A percentile compares a stretch with the other conserved stretches of the same genome.
phyloP scores from a whole-genome alignment of 169 alveolate genomes.

The Eimeria necatrix region DNA sequence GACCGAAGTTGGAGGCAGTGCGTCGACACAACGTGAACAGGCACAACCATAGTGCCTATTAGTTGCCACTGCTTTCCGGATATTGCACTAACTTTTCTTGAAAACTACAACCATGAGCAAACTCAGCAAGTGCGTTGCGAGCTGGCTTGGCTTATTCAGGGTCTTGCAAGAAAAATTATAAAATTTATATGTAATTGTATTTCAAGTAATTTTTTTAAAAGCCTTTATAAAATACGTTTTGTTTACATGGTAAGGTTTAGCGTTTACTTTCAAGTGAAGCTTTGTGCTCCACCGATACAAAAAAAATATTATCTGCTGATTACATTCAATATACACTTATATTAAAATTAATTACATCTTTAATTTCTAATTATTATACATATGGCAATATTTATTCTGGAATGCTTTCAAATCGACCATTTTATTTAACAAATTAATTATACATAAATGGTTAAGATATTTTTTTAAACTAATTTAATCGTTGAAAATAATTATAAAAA shows the following conservation, averaged over 20 bases:
- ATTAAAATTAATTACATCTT: background rate
- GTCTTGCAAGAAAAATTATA: background rate
- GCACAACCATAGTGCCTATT: too few species aligned
- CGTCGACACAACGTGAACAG: too few species aligned
- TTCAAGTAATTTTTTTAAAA: background rate
- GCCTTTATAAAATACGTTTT: background rate
- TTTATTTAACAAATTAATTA: background rate
- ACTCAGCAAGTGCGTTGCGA: too few species aligned
- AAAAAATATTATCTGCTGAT: background rate
- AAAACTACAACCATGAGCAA: too few species aligned
- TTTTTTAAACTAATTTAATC: background rate
- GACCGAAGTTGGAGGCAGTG: too few species aligned
- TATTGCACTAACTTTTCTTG: too few species aligned
- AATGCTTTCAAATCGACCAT: background rate
- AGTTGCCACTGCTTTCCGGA: too few species aligned
- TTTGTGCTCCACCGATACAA: background rate
- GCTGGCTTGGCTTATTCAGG: too few species aligned
- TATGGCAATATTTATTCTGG: background rate
- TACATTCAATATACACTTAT: background rate
- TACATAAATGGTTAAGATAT: background rate
- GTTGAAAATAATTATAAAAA: slow-evolving; percentile 4
- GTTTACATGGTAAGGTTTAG: background rate
- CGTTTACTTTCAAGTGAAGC: too few species aligned
- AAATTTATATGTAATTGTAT: background rate
- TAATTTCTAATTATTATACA: slow-evolving; percentile 10